Percentiles rank a stretch among this genome's conserved stretches.
Evolutionary conservation across 2,329 filamentous ascomycete species (phyloP).

Genomic region (Arthrobotrys iridis): DNA sequence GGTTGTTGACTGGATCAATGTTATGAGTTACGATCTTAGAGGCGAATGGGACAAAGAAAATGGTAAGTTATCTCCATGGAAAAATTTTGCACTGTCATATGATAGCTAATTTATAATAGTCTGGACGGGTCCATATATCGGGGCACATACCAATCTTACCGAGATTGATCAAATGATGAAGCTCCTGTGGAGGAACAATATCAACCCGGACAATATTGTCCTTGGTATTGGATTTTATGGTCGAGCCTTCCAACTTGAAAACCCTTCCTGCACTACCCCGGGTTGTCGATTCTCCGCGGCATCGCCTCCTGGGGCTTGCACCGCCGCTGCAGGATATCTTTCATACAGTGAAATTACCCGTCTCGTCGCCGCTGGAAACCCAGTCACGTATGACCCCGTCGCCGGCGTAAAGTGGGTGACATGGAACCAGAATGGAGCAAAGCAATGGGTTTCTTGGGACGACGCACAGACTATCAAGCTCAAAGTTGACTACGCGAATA

Average conservation of each 20-base stretch:
- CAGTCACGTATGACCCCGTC: slow-evolving; percentile 6
- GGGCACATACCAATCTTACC: slow-evolving; percentile 59
- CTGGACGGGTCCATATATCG: slow-evolving; percentile 39
- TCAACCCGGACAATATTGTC: slow-evolving; percentile 47
- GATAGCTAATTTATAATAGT: slow-evolving; percentile 19
- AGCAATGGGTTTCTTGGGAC: slow-evolving; percentile 34
- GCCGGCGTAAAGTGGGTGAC: slow-evolving; percentile 34
- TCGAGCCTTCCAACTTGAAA: slow-evolving; percentile 56
- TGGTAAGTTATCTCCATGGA: not conserved
- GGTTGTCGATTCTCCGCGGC: slow-evolving; percentile 56
- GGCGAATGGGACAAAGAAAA: slow-evolving; percentile 57
- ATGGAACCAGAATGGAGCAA: slow-evolving; percentile 33
- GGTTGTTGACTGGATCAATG: slow-evolving; percentile 60
- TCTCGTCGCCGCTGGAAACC: not conserved
- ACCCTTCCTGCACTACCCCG: slow-evolving; percentile 56
- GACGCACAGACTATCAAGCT: slow-evolving; percentile 57
- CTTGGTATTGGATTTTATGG: slow-evolving; percentile 56
- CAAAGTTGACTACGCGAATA: slow-evolving; percentile 57
- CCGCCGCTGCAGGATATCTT: slow-evolving; percentile 7
- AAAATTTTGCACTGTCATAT: not conserved
- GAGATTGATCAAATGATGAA: slow-evolving; percentile 59
- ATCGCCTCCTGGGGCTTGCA: slow-evolving; percentile 20
- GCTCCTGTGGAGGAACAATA: slow-evolving; percentile 59
- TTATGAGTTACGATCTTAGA: slow-evolving; percentile 59
- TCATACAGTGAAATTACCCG: slow-evolving; percentile 28